phyloP scores from a whole-genome alignment of 257 asterid genomes.

The Nicotiana tabacum region DNA sequence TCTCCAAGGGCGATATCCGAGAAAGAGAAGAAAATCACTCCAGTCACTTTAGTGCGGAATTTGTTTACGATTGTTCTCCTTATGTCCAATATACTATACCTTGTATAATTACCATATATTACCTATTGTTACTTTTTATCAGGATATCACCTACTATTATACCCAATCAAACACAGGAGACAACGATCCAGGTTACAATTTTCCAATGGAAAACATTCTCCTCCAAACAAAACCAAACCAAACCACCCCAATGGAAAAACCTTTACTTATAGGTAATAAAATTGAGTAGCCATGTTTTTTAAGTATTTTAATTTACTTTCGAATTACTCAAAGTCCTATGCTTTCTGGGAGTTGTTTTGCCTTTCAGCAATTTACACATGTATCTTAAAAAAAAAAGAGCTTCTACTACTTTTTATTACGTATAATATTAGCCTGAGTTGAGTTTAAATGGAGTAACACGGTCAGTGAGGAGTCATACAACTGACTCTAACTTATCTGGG shows the following conservation, averaged over 20 bases:
- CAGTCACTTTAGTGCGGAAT: neutral
- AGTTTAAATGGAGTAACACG: no score
- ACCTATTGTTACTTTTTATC: neutral
- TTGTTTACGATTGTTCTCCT: neutral
- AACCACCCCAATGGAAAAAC: neutral
- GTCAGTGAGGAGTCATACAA: no score
- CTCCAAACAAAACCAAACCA: neutral
- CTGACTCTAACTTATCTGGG: no score
- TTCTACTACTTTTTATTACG: no score
- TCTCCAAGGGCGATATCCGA: neutral
- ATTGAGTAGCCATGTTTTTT: neutral
- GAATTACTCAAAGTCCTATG: no score
- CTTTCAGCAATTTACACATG: no score
- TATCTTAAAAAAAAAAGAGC: no score
- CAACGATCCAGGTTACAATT: neutral
- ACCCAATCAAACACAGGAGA: neutral
- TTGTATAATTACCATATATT: neutral
- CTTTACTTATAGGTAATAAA: neutral
- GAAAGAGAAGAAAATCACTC: neutral
- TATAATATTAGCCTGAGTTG: no score
- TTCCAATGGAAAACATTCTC: neutral
- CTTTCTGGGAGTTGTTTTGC: no score
- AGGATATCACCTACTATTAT: neutral
- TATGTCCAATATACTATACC: neutral
- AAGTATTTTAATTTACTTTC: neutral